Base-by-base conservation (phyloP, 345 rosid species). In the Kernera saxatilis region DNA sequence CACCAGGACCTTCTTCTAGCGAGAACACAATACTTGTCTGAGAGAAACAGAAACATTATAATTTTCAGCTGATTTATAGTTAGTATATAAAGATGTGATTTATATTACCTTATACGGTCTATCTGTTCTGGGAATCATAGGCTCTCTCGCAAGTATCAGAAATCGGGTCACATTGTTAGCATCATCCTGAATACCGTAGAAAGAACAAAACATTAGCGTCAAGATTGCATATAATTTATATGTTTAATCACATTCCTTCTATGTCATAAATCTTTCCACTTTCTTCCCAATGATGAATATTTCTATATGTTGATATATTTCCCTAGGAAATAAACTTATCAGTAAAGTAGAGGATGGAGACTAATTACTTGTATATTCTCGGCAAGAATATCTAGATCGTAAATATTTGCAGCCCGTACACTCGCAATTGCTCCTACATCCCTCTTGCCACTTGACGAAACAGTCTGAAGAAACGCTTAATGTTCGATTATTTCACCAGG, bases 1-100 rank as follows among this genome's bases (percentile, higher is more conserved):
- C 66, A 17, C 97, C 99, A 11, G 96, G 92, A 61, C 99, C 99
- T 81, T 91, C 96, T 76, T 91, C 97, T n/a, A 94, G 77, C 35
- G 95, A 78, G 84, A 91, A 94, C 78, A 88, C 99, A 44, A 94
- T 89, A 82, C 98, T 91, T 10, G 98, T 94, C 99, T 94, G 84
- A 55, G n/a, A 44, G 15, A 74, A 54, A 46, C 37, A 64, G 30
- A 40, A 37, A 39, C 69, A 59, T 67, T 25, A 60, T 45, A 72
- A 27, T 23, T 29, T 39, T 55, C 21, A 36, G 59, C 59, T 30
- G 13, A 46, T 18, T 13, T 40, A 13, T 40, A 13, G 35, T 43
- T 19, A 18, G 17, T 23, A 3, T 33, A 21, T 25, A 22, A 51
- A 37, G 12, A 68, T 43, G 40, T 19, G 26, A 7, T 14, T 57